phyloP scores from a whole-genome alignment of 2,329 filamentous ascomycete genomes.

The Paraphaeosphaeria minitans region DNA sequence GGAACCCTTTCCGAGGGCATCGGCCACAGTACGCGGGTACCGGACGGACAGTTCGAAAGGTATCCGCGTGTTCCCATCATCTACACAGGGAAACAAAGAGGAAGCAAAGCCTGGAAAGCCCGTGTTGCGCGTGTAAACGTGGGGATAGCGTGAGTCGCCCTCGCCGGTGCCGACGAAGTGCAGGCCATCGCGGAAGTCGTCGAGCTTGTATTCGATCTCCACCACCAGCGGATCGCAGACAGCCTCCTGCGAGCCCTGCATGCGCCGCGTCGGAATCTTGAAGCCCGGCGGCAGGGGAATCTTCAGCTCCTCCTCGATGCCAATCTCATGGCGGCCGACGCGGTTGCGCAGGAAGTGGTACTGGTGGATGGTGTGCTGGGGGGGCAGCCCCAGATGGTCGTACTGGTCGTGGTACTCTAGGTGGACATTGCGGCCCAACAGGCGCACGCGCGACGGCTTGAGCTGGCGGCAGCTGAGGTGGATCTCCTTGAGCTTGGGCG shows the following conservation, averaged over 20 bases:
- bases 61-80: constrained; percentile 79
- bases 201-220: constrained; percentile 77
- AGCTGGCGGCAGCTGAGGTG: constrained; percentile 68
- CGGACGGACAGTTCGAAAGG: constrained; percentile 89
- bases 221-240: constrained; percentile 65
- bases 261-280: constrained; percentile 65
- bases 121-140: constrained; percentile 86
- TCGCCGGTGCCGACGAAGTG: constrained; percentile 89
- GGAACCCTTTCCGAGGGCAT: constrained; percentile 59
- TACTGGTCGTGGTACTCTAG: constrained; percentile 68
- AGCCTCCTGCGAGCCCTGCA: constrained; percentile 30
- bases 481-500: constrained; percentile 60
- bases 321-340: constrained; percentile 62
- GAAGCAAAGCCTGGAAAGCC: constrained; percentile 78
- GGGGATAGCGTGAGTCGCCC: constrained; percentile 81
- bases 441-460: constrained; percentile 58
- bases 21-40: constrained; percentile 83
- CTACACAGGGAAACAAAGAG: constrained; percentile 91
- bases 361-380: constrained; percentile 63
- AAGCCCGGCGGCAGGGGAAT: constrained; percentile 65
- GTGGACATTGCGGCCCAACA: constrained; percentile 46
- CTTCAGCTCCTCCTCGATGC: constrained; percentile 62
- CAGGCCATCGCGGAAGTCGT: constrained; percentile 79
- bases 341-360: constrained; percentile 77
- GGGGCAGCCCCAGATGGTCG: constrained; percentile 65